These are phyloP conservation scores for Pythium vanterpoolii DNA, from an alignment of 352 stramenopile species.

Conservation along the genomic window DNA sequence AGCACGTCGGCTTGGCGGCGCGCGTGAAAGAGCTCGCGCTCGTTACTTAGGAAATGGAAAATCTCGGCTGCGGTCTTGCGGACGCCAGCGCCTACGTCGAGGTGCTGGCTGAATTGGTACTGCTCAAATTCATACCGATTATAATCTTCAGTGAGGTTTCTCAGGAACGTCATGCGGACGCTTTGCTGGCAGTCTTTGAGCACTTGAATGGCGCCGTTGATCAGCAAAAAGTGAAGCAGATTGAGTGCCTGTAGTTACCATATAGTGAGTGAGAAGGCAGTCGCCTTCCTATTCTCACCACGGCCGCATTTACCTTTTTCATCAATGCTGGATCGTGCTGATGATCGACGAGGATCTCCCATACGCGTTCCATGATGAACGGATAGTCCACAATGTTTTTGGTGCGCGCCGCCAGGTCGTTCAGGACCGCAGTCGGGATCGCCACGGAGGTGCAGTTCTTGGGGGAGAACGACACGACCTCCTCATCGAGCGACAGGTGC, in stretches of 20 bases:
- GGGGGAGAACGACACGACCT: constrained; percentile 37
- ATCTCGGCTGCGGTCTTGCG: constrained; percentile 61
- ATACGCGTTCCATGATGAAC: constrained; percentile 68
- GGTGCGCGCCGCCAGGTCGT: constrained; percentile 59
- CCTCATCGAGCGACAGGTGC: constrained; percentile 52
- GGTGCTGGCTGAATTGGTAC: constrained; percentile 68
- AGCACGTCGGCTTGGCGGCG: constrained; percentile 47
- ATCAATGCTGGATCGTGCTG: constrained; percentile 51
- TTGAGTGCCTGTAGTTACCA: constrained; percentile 35
- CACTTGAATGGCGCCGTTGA: constrained; percentile 72
- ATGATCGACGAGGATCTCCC: constrained; percentile 60
- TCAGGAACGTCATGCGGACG: constrained; percentile 43
- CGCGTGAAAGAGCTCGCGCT: constrained; percentile 45
- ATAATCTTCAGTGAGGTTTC: constrained; percentile 48
- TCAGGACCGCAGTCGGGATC: constrained; percentile 53
- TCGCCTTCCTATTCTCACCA: neutral
- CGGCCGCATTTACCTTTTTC: constrained; percentile 56
- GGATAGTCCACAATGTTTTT: constrained; percentile 74
- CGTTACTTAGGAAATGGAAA: constrained; percentile 40
- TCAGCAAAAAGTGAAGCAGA: constrained; percentile 56
- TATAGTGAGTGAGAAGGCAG: neutral
- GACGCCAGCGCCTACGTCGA: constrained; percentile 61
- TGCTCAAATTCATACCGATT: constrained; percentile 73
- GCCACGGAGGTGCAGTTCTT: constrained; percentile 33
- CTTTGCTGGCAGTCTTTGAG: constrained; percentile 51